Percentiles rank a stretch among this genome's conserved stretches.
phyloP scores from a whole-genome alignment of 2,329 filamentous ascomycete genomes.

The Claviceps monticola region DNA sequence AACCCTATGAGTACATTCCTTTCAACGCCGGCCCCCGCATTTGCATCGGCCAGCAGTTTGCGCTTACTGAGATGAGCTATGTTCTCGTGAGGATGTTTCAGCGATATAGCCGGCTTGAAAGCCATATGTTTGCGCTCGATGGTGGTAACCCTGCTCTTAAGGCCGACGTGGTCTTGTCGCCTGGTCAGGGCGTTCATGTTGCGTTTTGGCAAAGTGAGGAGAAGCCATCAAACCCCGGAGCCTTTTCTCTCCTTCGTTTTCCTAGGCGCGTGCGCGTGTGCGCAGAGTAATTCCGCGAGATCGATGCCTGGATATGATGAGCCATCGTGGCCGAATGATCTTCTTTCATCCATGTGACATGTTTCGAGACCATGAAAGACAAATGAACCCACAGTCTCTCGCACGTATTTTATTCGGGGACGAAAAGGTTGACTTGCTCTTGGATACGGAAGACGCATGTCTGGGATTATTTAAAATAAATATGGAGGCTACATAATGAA shows the following conservation, averaged over 20 bases:
- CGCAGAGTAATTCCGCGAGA: too few relatives aligned
- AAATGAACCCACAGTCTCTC: neutral
- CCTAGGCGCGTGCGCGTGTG: too few relatives aligned
- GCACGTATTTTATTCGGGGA: neutral
- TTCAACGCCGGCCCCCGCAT: conserved; percentile 39
- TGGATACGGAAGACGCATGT: neutral
- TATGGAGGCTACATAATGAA: neutral
- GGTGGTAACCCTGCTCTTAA: conserved; percentile 39
- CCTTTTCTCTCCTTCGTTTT: neutral
- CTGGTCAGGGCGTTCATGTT: conserved; percentile 43
- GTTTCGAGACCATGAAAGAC: neutral
- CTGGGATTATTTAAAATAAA: neutral
- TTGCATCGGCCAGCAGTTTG: conserved; percentile 46
- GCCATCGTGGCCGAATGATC: too few relatives aligned
- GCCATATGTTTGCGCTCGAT: conserved; percentile 40
- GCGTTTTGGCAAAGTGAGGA: conserved; percentile 36
- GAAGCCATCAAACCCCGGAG: conserved; percentile 6
- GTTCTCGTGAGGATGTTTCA: conserved; percentile 61
- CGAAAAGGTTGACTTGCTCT: too few relatives aligned
- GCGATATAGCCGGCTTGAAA: conserved; percentile 50
- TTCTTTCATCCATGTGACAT: too few relatives aligned
- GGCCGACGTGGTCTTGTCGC: conserved; percentile 46
- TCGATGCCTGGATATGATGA: too few relatives aligned
- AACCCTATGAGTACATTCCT: conserved; percentile 39
- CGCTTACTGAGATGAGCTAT: conserved; percentile 47